A percentile compares a stretch with the other conserved stretches of the same genome.
These are phyloP conservation scores for Hylodesmum podocarpum DNA, from an alignment of 306 rosid species.

Conservation along the genomic window DNA sequence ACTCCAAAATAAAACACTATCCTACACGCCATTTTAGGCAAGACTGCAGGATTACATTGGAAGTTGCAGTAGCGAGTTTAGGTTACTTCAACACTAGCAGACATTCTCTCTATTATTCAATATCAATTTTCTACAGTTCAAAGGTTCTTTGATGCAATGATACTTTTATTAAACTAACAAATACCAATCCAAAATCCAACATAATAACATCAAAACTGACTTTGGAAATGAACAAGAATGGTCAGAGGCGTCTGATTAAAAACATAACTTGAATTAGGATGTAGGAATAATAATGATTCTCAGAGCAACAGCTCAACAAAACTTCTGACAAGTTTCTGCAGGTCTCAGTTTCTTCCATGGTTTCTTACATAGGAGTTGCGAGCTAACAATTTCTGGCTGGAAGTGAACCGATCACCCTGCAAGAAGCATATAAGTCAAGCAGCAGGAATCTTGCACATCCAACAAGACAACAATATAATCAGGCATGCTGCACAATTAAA, in stretches of 20 bases:
- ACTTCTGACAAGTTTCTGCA: neutral
- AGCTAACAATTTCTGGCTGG: constrained; percentile 58
- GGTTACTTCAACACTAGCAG: constrained; percentile 3
- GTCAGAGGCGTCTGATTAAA: neutral
- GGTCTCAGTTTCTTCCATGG: constrained; percentile 63
- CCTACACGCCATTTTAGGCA: neutral
- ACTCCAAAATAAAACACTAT: neutral
- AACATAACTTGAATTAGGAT: constrained; percentile 8
- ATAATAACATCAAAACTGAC: constrained; percentile 16
- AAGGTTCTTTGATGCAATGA: constrained; percentile 9
- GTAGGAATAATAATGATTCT: constrained; percentile 18
- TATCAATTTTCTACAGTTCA: constrained; percentile 12
- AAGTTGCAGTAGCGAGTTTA: neutral
- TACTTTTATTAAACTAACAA: constrained; percentile 25
- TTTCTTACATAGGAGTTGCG: constrained; percentile 68
- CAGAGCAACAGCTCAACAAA: constrained; percentile 21
- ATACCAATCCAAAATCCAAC: constrained; percentile 27
- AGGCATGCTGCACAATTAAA: neutral
- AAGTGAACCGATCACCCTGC: constrained; percentile 76
- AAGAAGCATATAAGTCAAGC: constrained; percentile 24
- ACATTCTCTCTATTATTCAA: constrained; percentile 1
- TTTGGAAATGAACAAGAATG: neutral
- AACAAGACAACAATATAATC: constrained; percentile 9
- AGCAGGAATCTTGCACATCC: constrained; percentile 17
- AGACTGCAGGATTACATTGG: neutral